Evolutionary conservation across 1,284 basidiomycete genomes (phyloP).

Genomic region (Fomitopsis palustris): DNA sequence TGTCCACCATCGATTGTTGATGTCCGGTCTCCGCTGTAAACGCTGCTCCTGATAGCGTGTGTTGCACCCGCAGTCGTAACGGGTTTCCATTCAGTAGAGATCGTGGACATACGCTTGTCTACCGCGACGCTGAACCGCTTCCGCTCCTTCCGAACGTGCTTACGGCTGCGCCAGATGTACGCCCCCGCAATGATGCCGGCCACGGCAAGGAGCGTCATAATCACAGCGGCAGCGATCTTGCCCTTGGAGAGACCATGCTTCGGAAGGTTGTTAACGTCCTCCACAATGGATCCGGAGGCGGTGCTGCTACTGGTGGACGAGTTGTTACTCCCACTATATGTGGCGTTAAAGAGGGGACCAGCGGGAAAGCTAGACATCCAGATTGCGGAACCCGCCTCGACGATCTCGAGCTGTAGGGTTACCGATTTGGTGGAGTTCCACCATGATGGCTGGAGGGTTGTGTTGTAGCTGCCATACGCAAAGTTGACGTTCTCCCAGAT

Average conservation of each 20-base stretch:
- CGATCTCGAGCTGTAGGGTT: constrained; percentile 64
- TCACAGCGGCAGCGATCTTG: constrained; percentile 72
- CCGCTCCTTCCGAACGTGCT: constrained; percentile 55
- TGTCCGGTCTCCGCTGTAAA: constrained; percentile 39
- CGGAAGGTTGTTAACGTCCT: constrained; percentile 33
- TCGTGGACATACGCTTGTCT: constrained; percentile 81
- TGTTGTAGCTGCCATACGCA: constrained; percentile 50
- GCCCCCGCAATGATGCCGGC: constrained; percentile 42
- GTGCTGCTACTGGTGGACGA: constrained; percentile 37
- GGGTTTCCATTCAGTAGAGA: constrained; percentile 72
- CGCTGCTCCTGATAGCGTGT: constrained; percentile 68
- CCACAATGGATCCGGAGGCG: constrained; percentile 14
- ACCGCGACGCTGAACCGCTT: constrained; percentile 68
- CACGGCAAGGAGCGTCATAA: constrained; percentile 67
- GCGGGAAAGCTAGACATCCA: constrained; percentile 59
- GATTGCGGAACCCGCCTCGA: constrained; percentile 47
- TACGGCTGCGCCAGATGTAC: constrained; percentile 51
- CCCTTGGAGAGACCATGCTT: constrained; percentile 49
- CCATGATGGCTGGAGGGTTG: constrained; percentile 66
- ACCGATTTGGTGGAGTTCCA: constrained; percentile 65
- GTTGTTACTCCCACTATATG: constrained; percentile 48
- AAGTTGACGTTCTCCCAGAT: constrained; percentile 61
- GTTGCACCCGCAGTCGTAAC: constrained; percentile 71
- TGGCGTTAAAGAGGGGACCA: constrained; percentile 74
- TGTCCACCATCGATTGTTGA: constrained; percentile 47